Evolutionary conservation across 768 basidiomycete genomes (phyloP).

Genomic region (Pleurotus ostreatus): DNA sequence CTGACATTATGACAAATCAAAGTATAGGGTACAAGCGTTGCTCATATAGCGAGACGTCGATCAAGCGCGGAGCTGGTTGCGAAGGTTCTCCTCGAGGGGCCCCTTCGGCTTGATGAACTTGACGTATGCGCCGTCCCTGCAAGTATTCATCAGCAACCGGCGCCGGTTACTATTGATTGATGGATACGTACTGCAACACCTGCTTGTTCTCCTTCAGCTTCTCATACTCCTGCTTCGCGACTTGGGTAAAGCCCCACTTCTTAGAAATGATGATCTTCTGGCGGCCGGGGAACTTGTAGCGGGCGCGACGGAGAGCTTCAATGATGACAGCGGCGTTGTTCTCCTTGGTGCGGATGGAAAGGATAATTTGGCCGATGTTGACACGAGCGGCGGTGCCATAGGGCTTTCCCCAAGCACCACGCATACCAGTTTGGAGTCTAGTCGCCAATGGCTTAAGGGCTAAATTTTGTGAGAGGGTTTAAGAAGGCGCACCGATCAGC

Average conservation of each 20-base stretch:
- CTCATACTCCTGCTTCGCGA: slow-evolving; percentile 83
- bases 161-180: not conserved
- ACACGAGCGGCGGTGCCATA: slow-evolving; percentile 95
- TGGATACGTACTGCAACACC: slow-evolving; percentile 71
- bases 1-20: too few relatives aligned
- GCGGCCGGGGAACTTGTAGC: slow-evolving; percentile 99
- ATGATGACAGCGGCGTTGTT: slow-evolving; percentile 81
- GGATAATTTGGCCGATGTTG: slow-evolving; percentile 94
- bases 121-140: slow-evolving; percentile 91
- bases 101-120: slow-evolving; percentile 92
- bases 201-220: slow-evolving; percentile 88
- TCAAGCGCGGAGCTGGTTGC: slow-evolving; percentile 76
- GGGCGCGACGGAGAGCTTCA: slow-evolving; percentile 95
- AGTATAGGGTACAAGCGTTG: not conserved
- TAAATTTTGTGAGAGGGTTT: not conserved
- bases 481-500: slow-evolving; percentile 78
- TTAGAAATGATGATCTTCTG: slow-evolving; percentile 96
- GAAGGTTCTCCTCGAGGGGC: slow-evolving; percentile 79
- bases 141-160: slow-evolving; percentile 5
- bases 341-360: slow-evolving; percentile 88
- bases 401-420: slow-evolving; percentile 99
- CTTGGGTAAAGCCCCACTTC: slow-evolving; percentile 99
- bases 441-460: not conserved
- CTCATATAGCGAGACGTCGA: slow-evolving; percentile 11
- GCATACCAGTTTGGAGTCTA: slow-evolving; percentile 97